Evolutionary conservation across 371 early-diverging fungal genomes (phyloP), one percentile per base, ranked within the genome.

Genomic region (Mortierella sp.): DNA sequence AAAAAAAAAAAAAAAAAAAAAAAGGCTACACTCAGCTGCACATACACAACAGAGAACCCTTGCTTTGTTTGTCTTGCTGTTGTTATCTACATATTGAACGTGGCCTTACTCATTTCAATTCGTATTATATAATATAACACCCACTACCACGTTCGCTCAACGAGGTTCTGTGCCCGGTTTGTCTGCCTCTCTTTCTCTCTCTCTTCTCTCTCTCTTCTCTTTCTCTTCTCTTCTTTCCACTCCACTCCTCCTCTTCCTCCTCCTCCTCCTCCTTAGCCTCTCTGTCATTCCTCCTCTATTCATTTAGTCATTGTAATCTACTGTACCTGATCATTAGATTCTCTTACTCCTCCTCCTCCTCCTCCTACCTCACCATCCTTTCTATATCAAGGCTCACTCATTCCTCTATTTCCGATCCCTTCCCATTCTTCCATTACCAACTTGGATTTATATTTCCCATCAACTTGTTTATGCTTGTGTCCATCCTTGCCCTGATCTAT

Each of bases 261-360:
- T 45, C 28, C 37, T 12, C 35, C 9, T 39, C 32, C 54, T 72
- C 65, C 35, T 18, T 40, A 47, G n/a, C 49, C 12, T 66, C 16
- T n/a, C 28, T 18, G 62, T 73, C 49, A 52, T 60, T 32, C 52
- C 58, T 59, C 12, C 12, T 49, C 64, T 32, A n/a, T n/a, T n/a
- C n/a, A n/a, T 43, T 8, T 49, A 11, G 16, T 58, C 58, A 32
- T 30, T 58, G n/a, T 30, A 58, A 26, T 20, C 35, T 14, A 32
- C 16, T 43, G 43, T 43, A 43, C 49, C 18, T 49, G 49, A 49
- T 49, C 57, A 16, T 43, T 30, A 35, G n/a, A 16, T 52, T 32
- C 62, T 43, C 22, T 30, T 51, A n/a, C n/a, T n/a, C n/a, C n/a
- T n/a, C n/a, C n/a, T n/a, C n/a, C n/a, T n/a, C n/a, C n/a, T n/a